phyloP scores from a whole-genome alignment of 192 early-diverging fungal species.

The Chytriomyces sp. region DNA sequence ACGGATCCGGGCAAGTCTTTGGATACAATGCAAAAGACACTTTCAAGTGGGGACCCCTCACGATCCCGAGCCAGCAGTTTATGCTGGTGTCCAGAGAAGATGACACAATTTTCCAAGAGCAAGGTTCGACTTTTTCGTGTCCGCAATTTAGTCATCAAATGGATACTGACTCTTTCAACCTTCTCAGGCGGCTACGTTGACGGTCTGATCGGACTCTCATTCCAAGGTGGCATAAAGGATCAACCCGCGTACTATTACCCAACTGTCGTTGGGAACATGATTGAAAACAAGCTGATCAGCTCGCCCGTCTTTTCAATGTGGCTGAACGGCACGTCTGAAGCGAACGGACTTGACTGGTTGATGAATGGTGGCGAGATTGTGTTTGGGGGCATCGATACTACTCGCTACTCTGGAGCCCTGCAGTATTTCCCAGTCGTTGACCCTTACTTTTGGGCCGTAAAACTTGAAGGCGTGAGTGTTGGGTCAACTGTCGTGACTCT shows the following conservation, averaged over 20 bases:
- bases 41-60: background rate
- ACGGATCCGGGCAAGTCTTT: background rate
- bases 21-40: constrained; percentile 17
- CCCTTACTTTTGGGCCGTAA: background rate
- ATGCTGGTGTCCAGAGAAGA: constrained; percentile 7
- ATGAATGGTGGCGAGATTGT: background rate
- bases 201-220: constrained; percentile 13
- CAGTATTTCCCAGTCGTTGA: background rate
- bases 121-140: background rate
- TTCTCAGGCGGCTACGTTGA: background rate
- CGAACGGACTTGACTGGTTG: background rate
- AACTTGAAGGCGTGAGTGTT: background rate
- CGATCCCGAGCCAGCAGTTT: constrained; percentile 12
- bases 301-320: constrained; percentile 20
- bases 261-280: constrained; percentile 5
- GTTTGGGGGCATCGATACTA: constrained; percentile 7
- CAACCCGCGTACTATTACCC: background rate
- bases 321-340: background rate
- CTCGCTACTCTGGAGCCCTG: background rate
- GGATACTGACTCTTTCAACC: too few species aligned
- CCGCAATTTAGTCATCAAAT: too few species aligned
- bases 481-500: background rate
- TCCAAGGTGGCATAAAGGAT: background rate
- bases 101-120: constrained; percentile 7
- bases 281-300: background rate